Base-by-base conservation (phyloP, 1,139 yeast genomes). In the Taiozyma sp. region DNA sequence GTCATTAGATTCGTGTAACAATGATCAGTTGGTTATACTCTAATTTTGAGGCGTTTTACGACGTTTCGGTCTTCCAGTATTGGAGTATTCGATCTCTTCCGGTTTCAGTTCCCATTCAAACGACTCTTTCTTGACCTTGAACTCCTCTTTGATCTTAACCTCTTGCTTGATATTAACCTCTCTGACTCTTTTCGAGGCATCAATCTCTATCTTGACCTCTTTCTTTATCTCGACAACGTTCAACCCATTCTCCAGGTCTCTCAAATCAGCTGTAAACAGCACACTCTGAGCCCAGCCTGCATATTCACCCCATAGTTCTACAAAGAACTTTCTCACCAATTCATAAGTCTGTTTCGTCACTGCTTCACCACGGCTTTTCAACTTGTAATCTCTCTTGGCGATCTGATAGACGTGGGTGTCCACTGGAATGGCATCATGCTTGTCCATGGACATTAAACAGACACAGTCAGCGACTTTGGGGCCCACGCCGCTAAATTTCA, bases 221-320 rank as follows among this genome's bases (percentile, higher is more conserved):
- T 44, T 37, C 43, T 47, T 48, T 43, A 40, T 43, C 6, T 44
- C 46, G 28, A 40, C 34, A 26, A 43, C 44, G 28, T 43, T 45
- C 24, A 42, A 44, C 37, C 52, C 91, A 58, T 80, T 79, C 52
- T 81, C 76, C 53, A 84, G 71, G 58, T 82, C 85, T 42, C 72
- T 65, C 53, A 91, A 74, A 63, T 90, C 97, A 8, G 91, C 88
- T 0, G 97, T 85, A 68, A 91, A 93, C 53, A 91, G 73, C 13
- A 91, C 91, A 16, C 93, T 85, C 62, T 91, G 98, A 0, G 98
- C 98, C 99, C 99, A 93, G 0, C 99, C 99, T 6, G 99, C 97
- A 65, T 87, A 86, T 0, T 79, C 78, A 0, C 97, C 97, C 91
- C 97, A 93, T 29, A 85, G 70, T 0, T 75, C 75, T 46, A 77